These are phyloP conservation scores for Sporisorium reilianum DNA, from an alignment of 1,284 basidiomycete species.

Conservation along the genomic window DNA sequence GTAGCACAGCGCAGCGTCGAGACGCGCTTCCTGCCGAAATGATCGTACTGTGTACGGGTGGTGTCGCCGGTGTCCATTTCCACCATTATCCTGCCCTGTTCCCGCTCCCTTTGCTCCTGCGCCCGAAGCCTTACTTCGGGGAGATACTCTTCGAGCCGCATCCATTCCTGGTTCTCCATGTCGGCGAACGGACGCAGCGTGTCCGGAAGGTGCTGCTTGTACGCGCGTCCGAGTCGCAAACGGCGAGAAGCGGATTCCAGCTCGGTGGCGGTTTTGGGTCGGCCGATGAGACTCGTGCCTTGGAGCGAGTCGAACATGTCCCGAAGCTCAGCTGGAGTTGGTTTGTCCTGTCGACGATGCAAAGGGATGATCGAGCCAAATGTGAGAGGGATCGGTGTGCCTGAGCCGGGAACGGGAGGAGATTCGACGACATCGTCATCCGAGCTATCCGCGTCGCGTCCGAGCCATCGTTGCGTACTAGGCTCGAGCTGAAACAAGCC, in stretches of 20 bases:
- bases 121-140: slow-evolving; percentile 4
- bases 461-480: slow-evolving; percentile 23
- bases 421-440: background rate
- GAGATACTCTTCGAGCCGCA: slow-evolving; percentile 20
- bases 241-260: slow-evolving; percentile 15
- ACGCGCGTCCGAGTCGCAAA: slow-evolving; percentile 18
- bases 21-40: slow-evolving; percentile 10
- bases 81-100: slow-evolving; percentile 27
- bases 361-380: slow-evolving; percentile 8
- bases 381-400: background rate
- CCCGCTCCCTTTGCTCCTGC: slow-evolving; percentile 20
- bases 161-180: slow-evolving; percentile 28
- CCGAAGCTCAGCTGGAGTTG: background rate
- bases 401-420: background rate
- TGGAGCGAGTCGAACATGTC: slow-evolving; percentile 4
- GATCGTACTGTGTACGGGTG: slow-evolving; percentile 20
- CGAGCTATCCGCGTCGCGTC: background rate
- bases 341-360: background rate
- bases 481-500: slow-evolving; percentile 11
- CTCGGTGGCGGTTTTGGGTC: background rate
- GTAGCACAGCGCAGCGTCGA: slow-evolving; percentile 3
- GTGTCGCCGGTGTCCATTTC: slow-evolving; percentile 12
- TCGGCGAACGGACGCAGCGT: slow-evolving; percentile 15
- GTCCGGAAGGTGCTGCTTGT: slow-evolving; percentile 19
- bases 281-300: slow-evolving; percentile 10